Evolutionary conservation across 2,329 filamentous ascomycete species (phyloP).

Genomic region (Cucurbitaria berberidis): DNA sequence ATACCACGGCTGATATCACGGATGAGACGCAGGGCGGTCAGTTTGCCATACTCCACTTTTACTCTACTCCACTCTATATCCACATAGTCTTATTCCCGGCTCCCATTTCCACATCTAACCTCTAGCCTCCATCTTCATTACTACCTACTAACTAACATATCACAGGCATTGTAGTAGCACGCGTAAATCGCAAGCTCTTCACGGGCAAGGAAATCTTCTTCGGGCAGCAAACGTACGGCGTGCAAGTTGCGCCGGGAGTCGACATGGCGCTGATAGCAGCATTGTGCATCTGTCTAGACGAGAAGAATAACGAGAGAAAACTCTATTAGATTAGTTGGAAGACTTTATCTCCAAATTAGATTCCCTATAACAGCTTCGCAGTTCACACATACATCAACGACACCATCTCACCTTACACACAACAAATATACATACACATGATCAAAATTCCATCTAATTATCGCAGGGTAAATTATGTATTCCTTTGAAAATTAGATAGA

Average conservation of each 20-base stretch:
- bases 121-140: background rate
- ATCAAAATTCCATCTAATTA: no score
- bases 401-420: no score
- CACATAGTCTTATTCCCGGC: background rate
- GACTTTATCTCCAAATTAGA: background rate
- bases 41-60: no score
- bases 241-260: slow-evolving; percentile 68
- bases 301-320: slow-evolving; percentile 49
- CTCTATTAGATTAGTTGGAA: background rate
- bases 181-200: slow-evolving; percentile 65
- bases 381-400: no score
- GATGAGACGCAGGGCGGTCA: slow-evolving; percentile 51
- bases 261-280: slow-evolving; percentile 71
- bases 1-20: slow-evolving; percentile 63
- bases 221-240: slow-evolving; percentile 69
- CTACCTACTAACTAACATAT: background rate
- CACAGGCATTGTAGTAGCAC: slow-evolving; percentile 59
- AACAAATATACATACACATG: no score
- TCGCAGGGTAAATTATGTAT: no score
- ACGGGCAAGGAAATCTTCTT: slow-evolving; percentile 64
- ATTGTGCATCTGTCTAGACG: slow-evolving; percentile 71
- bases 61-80: no score
- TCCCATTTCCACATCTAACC: background rate
- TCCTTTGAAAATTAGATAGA: no score
- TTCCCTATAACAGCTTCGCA: no score